Evolutionary conservation across 768 basidiomycete species (phyloP).

Genomic region (Exsudoporus frostii): DNA sequence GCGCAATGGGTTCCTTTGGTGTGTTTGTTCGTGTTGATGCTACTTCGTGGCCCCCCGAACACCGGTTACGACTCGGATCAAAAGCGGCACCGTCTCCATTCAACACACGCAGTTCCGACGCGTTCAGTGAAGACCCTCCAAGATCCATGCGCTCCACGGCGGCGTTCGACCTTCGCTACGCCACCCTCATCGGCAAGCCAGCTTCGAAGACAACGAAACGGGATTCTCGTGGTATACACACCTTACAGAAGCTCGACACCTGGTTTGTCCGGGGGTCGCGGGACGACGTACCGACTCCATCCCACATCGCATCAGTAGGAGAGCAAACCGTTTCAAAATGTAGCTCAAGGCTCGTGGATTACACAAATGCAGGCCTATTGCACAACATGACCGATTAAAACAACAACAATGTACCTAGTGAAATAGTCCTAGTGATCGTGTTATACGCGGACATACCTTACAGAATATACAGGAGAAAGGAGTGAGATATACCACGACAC

Average conservation of each 20-base stretch:
- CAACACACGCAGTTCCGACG: background rate
- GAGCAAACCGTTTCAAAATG: no score
- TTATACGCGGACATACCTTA: conserved; percentile 16
- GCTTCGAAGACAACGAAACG: background rate
- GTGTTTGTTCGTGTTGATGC: conserved; percentile 4
- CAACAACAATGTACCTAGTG: conserved; percentile 5
- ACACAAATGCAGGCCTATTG: background rate
- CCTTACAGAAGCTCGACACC: background rate
- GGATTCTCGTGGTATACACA: conserved; percentile 13
- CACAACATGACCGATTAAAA: conserved; percentile 11
- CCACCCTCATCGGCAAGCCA: background rate
- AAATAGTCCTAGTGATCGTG: conserved; percentile 14
- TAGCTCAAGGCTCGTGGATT: background rate
- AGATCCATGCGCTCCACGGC: background rate
- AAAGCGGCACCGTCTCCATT: background rate
- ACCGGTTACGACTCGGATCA: background rate
- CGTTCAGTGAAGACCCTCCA: background rate
- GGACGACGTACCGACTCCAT: background rate
- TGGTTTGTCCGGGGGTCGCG: background rate
- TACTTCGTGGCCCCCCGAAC: conserved; percentile 1
- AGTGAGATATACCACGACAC: background rate
- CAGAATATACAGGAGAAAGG: conserved; percentile 15
- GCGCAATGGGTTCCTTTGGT: no score
- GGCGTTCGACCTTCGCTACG: background rate
- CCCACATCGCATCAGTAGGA: no score